Base-by-base conservation (phyloP, 1,139 yeast genomes). In the Candida tropicalis region DNA sequence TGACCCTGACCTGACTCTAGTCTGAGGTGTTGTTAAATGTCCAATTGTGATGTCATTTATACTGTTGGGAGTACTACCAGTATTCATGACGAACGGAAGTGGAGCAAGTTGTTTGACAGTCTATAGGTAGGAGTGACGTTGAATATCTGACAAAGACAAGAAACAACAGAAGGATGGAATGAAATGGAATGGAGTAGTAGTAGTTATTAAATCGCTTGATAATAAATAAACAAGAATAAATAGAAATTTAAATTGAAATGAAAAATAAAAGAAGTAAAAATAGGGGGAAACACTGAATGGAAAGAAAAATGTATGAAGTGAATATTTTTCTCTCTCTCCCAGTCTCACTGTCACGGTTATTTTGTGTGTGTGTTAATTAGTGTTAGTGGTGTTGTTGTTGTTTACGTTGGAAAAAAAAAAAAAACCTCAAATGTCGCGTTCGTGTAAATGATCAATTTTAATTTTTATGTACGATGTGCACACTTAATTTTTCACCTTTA, bases 1-100 rank as follows among this genome's bases (percentile, higher is more conserved):
- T 3, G 77, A 70, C 2, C 77, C 77, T 3, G 77, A 70, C 36
- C 79, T 60, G 58, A 68, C 63, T 37, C 78, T 53, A 41, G 39
- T 39, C 23, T 45, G 43, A 12, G 47, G 45, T 5, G 49, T 46
- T 10, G 29, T 37, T 18, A 43, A 43, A 25, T 42, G 42, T 18
- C 40, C 38, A 23, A 29, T 20, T 15, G 34, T 25, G 16, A n/a
- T 17, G 33, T 35, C 40, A 34, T 25, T 35, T 13, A 24, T 34
- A 18, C 23, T 28, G 32, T 28, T 28, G 23, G 23, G 3, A n/a
- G 13, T 31, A 18, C 24, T 31, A 31, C 35, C 35, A 17, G 35
- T 13, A 31, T 31, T 31, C 35, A 31, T 31, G 35, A 18, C 16
- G 18, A 28, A 20, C 6, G 23, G 23, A 4, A 20, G 23, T 15